Evolutionary conservation across 202 grass and related monocot species (phyloP).

Genomic region (Musa balbisiana): DNA sequence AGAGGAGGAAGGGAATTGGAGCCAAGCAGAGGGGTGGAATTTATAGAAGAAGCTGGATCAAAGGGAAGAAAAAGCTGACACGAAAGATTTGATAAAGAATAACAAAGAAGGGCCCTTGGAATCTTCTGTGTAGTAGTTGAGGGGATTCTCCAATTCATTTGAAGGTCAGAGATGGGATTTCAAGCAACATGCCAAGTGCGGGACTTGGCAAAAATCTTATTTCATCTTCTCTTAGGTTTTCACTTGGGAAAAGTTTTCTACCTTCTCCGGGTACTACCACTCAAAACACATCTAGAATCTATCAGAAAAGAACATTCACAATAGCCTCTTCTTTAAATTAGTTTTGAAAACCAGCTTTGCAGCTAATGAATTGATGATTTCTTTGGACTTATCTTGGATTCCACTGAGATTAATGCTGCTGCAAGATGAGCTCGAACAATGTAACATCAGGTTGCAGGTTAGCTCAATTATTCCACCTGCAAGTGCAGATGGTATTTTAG

Average conservation of each 20-base stretch:
- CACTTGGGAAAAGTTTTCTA: not conserved
- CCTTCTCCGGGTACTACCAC: no score
- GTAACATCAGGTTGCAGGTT: not conserved
- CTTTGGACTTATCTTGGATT: no score
- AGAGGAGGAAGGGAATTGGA: constrained; percentile 85
- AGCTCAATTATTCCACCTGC: not conserved
- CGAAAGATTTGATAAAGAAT: not conserved
- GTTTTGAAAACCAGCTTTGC: not conserved
- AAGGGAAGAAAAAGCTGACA: constrained; percentile 2
- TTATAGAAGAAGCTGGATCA: constrained; percentile 41
- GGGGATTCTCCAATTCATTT: not conserved
- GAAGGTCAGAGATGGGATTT: not conserved
- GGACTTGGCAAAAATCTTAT: no score
- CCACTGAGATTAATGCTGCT: not conserved
- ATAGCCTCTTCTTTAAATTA: not conserved
- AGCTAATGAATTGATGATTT: no score
- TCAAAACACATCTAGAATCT: not conserved
- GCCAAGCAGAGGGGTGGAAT: constrained; percentile 37
- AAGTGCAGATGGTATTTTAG: not conserved
- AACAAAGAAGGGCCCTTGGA: constrained; percentile 23
- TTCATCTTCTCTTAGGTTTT: not conserved
- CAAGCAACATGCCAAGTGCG: not conserved
- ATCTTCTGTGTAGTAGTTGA: not conserved
- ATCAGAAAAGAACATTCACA: not conserved
- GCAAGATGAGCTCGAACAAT: not conserved